phyloP scores from a whole-genome alignment of 306 rosid species.

The Notholithocarpus densiflorus region DNA sequence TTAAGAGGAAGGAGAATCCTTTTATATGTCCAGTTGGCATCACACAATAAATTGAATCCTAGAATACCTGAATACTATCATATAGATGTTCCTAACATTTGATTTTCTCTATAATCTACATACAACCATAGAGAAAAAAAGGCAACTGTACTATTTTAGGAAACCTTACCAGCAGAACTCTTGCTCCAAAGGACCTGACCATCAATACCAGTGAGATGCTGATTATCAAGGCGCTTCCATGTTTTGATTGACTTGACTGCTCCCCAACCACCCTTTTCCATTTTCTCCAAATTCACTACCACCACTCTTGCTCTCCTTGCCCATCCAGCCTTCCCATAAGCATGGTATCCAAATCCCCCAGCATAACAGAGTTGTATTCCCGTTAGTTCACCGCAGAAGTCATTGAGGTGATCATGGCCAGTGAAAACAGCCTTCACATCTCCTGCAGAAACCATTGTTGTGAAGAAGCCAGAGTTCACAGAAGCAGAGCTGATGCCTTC shows the following conservation, averaged over 20 bases:
- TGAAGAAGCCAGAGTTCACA: constrained; percentile 92
- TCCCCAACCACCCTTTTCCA: constrained; percentile 57
- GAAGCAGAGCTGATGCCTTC: constrained; percentile 80
- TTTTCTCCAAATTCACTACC: constrained; percentile 68
- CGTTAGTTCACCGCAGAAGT: constrained; percentile 74
- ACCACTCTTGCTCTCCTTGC: constrained; percentile 86
- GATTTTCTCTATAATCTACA: not conserved
- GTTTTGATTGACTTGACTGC: constrained; percentile 74
- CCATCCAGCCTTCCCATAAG: constrained; percentile 96
- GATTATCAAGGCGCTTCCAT: constrained; percentile 88
- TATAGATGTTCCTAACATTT: not conserved
- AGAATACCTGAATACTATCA: not conserved
- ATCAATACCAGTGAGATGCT: constrained; percentile 57
- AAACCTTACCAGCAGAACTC: constrained; percentile 50
- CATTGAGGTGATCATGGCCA: constrained; percentile 92
- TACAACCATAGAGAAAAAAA: constrained; percentile 10
- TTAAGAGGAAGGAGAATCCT: not conserved
- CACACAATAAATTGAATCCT: not conserved
- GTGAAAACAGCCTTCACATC: constrained; percentile 88
- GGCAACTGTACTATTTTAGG: not conserved
- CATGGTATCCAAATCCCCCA: constrained; percentile 96
- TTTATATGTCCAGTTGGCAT: not conserved
- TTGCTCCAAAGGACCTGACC: constrained; percentile 71
- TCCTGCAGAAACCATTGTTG: constrained; percentile 76
- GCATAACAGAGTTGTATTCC: constrained; percentile 76